Conservation (phyloP, 164 flowering plant genomes). For the Macadamia tetraphylla region DNA sequence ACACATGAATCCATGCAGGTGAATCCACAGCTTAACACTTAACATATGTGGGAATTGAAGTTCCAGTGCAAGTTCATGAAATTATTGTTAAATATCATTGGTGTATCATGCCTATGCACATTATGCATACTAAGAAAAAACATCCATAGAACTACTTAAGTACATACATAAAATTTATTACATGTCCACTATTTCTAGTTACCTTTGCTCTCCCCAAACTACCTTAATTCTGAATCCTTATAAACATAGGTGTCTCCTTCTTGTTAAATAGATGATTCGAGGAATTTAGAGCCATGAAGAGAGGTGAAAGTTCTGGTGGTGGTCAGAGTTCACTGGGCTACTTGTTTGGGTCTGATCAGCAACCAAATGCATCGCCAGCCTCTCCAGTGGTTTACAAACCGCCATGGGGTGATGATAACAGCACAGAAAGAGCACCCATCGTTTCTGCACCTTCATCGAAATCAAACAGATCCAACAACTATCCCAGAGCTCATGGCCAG, state of each 20-base stretch:
- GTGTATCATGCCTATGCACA: neutral
- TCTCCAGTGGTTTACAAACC: slow-evolving; percentile 7
- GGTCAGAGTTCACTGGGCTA: slow-evolving; percentile 36
- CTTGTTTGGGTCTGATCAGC: slow-evolving; percentile 27
- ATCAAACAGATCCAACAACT: slow-evolving; percentile 19
- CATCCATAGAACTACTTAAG: neutral
- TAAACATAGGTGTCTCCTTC: neutral
- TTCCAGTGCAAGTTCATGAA: neutral
- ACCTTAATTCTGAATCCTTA: neutral
- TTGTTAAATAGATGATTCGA: neutral
- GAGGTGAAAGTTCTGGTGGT: slow-evolving; percentile 32
- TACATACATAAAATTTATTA: neutral
- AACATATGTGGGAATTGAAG: neutral
- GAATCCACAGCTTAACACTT: no score
- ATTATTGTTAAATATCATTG: neutral
- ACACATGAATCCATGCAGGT: neutral
- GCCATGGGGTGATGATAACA: slow-evolving; percentile 21
- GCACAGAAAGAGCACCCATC: slow-evolving; percentile 2
- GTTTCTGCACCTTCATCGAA: slow-evolving; percentile 9
- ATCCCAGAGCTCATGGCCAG: slow-evolving; percentile 25
- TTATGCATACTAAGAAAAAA: neutral
- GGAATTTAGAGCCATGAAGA: slow-evolving; percentile 15
- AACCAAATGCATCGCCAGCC: slow-evolving; percentile 4
- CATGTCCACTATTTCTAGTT: neutral
- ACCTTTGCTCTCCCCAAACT: neutral